Evolutionary conservation across 306 rosid genomes (phyloP).

Genomic region (Lathyrus oleraceus): DNA sequence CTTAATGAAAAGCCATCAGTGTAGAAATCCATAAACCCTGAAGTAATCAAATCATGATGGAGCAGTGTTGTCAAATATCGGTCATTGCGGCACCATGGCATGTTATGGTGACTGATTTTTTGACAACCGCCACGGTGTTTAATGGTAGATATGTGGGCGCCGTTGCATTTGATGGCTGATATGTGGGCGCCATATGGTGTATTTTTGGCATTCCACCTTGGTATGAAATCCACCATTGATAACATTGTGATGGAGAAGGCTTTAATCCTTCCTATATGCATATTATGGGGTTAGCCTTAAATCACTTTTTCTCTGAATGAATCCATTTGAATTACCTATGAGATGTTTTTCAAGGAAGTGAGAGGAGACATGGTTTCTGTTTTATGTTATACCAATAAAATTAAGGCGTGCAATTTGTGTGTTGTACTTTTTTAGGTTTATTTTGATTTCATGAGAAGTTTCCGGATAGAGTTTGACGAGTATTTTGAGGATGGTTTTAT

Average conservation of each 20-base stretch:
- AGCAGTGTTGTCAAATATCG: background rate
- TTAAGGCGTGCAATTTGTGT: conserved; percentile 21
- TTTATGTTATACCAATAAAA: conserved; percentile 26
- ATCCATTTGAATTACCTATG: conserved; percentile 28
- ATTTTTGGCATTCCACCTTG: too few species aligned
- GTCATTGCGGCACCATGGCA: too few species aligned
- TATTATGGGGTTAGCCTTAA: background rate
- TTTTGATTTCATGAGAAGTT: conserved; percentile 98
- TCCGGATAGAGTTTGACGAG: conserved; percentile 86
- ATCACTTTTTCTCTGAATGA: background rate
- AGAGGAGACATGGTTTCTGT: conserved; percentile 8
- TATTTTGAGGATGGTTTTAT: conserved; percentile 74
- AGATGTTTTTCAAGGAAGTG: background rate
- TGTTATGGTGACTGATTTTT: too few species aligned
- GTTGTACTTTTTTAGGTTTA: conserved; percentile 63
- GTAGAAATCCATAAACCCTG: conserved; percentile 17
- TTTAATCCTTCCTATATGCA: background rate
- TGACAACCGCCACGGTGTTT: too few species aligned
- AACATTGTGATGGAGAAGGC: conserved; percentile 6
- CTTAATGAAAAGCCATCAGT: conserved; percentile 11
- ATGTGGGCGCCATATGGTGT: too few species aligned
- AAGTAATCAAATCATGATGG: conserved; percentile 10
- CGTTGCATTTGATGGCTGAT: too few species aligned
- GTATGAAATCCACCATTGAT: too few species aligned
- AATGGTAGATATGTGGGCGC: too few species aligned